phyloP scores from a whole-genome alignment of 108 stramenopile genomes.

The Discostella pseudostelligera region DNA sequence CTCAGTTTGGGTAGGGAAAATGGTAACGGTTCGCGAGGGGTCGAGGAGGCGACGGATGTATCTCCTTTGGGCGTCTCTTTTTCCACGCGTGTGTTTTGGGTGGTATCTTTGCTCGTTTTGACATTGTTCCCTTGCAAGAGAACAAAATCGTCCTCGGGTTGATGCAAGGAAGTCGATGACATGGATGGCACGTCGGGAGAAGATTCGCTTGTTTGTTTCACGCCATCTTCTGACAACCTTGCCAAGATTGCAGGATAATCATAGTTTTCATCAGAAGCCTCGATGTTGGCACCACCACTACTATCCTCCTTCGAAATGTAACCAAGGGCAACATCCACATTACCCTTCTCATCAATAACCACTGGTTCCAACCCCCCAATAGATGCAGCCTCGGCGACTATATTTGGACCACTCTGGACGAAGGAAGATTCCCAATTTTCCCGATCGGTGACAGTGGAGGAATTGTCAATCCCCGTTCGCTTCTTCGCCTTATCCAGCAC shows the following conservation, averaged over 20 bases:
- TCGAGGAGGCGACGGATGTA: conserved; percentile 45
- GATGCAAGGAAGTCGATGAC: background rate
- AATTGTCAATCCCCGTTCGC: conserved; percentile 73
- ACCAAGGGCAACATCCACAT: conserved; percentile 31
- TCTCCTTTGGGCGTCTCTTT: conserved; percentile 53
- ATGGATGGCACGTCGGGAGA: background rate
- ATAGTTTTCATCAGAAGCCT: conserved; percentile 10
- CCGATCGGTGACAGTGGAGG: conserved; percentile 14
- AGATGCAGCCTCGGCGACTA: conserved; percentile 63
- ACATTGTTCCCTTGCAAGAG: background rate
- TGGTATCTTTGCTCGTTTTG: background rate
- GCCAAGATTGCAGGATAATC: conserved; percentile 21
- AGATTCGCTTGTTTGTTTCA: background rate
- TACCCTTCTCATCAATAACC: conserved; percentile 25
- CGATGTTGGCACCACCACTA: conserved; percentile 10
- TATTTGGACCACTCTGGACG: conserved; percentile 24
- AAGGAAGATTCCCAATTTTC: conserved; percentile 2
- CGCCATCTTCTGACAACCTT: conserved; percentile 19
- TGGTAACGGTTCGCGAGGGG: conserved; percentile 52
- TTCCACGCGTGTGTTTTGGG: conserved; percentile 28
- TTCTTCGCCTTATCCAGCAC: conserved; percentile 73
- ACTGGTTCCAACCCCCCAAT: conserved; percentile 51
- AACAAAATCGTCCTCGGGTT: conserved; percentile 26
- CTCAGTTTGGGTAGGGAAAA: conserved; percentile 69
- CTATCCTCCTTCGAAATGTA: conserved; percentile 11